Conservation (phyloP, 1,284 basidiomycete genomes). For the Apiotrichum domesticum region DNA sequence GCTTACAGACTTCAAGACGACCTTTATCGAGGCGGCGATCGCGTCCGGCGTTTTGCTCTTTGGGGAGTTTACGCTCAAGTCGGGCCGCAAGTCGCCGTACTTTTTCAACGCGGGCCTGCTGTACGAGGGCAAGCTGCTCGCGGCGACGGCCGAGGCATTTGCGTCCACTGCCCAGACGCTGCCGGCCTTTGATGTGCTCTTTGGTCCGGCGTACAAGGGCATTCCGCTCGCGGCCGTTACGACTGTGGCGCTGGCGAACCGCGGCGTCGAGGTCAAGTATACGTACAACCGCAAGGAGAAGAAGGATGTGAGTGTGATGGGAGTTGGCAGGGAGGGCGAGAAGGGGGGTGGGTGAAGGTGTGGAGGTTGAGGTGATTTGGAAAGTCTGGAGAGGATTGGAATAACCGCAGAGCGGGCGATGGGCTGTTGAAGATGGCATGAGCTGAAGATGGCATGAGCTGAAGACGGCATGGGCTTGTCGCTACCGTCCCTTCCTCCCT, state of each 20-base stretch:
- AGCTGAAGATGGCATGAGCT: too few relatives aligned
- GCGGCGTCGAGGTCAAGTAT: conserved; percentile 35
- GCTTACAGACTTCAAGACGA: conserved; percentile 28
- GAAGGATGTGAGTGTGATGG: conserved; percentile 56
- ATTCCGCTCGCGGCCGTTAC: conserved; percentile 91
- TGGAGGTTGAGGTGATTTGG: too few relatives aligned
- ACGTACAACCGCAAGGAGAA: conserved; percentile 93
- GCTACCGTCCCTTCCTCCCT: too few relatives aligned
- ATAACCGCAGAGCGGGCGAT: too few relatives aligned
- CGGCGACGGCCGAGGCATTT: conserved; percentile 77
- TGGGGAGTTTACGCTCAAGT: conserved; percentile 86
- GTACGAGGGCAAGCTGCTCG: conserved; percentile 74
- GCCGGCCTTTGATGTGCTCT: conserved; percentile 79
- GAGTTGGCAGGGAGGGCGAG: too few relatives aligned
- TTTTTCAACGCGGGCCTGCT: conserved; percentile 94
- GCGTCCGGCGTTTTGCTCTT: conserved; percentile 62
- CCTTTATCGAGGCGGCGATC: conserved; percentile 47
- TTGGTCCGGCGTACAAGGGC: conserved; percentile 97
- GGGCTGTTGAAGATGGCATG: too few relatives aligned
- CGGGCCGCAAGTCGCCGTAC: conserved; percentile 82
- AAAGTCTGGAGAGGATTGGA: too few relatives aligned
- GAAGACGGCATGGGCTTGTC: too few relatives aligned
- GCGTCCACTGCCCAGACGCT: conserved; percentile 55
- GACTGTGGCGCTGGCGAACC: conserved; percentile 58
- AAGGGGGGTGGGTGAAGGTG: too few relatives aligned